Evolutionary conservation across 768 basidiomycete species (phyloP).

Genomic region (Russula brevipes): DNA sequence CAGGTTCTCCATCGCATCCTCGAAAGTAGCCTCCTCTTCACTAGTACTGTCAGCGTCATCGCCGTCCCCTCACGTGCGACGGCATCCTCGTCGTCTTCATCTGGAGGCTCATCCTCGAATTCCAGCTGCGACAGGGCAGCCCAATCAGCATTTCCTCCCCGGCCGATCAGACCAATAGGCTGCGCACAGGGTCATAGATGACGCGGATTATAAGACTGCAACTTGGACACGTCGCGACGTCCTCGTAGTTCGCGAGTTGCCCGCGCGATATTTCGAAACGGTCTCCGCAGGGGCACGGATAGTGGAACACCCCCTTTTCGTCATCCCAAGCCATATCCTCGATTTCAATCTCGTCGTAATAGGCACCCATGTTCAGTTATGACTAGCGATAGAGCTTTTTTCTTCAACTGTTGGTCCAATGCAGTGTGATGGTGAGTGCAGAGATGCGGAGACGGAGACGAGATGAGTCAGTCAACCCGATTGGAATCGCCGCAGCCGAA

Average conservation of each 20-base stretch:
- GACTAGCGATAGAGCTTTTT: neutral
- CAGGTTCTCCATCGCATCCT: conserved; percentile 65
- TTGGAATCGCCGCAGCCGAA: no score
- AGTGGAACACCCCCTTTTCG: conserved; percentile 80
- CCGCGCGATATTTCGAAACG: conserved; percentile 89
- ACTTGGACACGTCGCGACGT: conserved; percentile 93
- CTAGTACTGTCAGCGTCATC: conserved; percentile 8
- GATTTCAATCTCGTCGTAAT: conserved; percentile 96
- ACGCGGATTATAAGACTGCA: conserved; percentile 91
- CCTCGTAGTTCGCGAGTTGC: conserved; percentile 85
- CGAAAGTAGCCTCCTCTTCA: conserved; percentile 41
- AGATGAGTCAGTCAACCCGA: no score
- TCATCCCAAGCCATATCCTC: conserved; percentile 94
- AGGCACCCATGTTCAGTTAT: conserved; percentile 57
- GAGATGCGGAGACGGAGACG: no score
- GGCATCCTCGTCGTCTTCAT: conserved; percentile 36
- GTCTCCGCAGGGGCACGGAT: conserved; percentile 97
- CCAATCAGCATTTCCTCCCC: neutral
- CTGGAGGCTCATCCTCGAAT: conserved; percentile 72
- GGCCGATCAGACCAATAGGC: conserved; percentile 1
- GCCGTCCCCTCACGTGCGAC: conserved; percentile 26
- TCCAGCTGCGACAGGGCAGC: conserved; percentile 52
- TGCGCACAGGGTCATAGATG: conserved; percentile 87
- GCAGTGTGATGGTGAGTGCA: no score
- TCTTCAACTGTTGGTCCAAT: neutral